A percentile compares a stretch with the other conserved stretches of the same genome.
Conservation (phyloP, 176 grass and related monocot genomes). For the Phoenix roebelenii region DNA sequence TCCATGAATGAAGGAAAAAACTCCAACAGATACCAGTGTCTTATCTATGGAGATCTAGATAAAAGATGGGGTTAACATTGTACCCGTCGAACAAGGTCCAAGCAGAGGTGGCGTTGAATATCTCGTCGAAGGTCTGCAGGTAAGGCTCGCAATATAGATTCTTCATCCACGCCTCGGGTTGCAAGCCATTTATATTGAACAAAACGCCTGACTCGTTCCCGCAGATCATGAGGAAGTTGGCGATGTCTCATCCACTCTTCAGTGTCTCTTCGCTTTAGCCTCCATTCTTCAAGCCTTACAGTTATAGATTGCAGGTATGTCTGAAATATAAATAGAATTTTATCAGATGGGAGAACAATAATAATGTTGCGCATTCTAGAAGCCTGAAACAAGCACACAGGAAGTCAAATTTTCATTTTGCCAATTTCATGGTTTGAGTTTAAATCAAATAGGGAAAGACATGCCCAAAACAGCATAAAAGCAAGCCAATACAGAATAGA, state of each 20-base stretch:
- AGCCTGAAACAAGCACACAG: neutral
- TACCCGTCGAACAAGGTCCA: slow-evolving; percentile 93
- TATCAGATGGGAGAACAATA: slow-evolving; percentile 1
- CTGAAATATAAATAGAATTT: slow-evolving; percentile 26
- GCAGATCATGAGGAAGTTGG: slow-evolving; percentile 58
- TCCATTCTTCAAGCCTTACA: slow-evolving; percentile 88
- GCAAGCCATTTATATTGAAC: slow-evolving; percentile 97
- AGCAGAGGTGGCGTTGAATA: slow-evolving; percentile 88
- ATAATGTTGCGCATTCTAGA: neutral
- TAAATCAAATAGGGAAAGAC: too few species aligned
- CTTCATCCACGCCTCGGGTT: slow-evolving; percentile 89
- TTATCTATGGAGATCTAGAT: neutral
- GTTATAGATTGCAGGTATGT: slow-evolving; percentile 95
- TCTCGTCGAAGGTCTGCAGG: slow-evolving; percentile 82
- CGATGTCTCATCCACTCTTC: slow-evolving; percentile 99
- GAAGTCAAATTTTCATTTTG: neutral
- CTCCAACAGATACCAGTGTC: too few species aligned
- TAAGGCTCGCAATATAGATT: slow-evolving; percentile 62
- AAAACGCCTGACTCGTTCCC: slow-evolving; percentile 65
- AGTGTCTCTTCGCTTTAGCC: slow-evolving; percentile 91
- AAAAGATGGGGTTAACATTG: neutral
- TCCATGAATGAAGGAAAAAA: too few species aligned
- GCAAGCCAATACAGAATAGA: too few species aligned
- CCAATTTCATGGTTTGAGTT: too few species aligned
- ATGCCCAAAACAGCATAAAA: too few species aligned